These are phyloP conservation scores for Termitomyces sp. DNA, from an alignment of 768 basidiomycete genomes.

Conservation along the genomic window DNA sequence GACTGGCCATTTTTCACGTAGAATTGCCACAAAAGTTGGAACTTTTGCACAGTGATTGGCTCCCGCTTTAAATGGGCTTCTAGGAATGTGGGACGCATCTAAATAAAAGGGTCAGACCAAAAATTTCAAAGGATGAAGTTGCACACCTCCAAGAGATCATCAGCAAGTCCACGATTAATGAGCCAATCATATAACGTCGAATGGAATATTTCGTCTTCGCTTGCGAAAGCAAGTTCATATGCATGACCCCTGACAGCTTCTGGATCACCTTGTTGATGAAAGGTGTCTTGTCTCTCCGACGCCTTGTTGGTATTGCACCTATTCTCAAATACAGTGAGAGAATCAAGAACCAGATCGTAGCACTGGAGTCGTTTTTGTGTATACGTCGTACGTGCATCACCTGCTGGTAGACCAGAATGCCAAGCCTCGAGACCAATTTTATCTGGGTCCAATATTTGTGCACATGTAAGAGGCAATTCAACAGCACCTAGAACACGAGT, in stretches of 20 bases:
- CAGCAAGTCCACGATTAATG: conserved; percentile 69
- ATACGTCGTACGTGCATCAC: conserved; percentile 52
- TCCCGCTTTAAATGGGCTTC: conserved; percentile 84
- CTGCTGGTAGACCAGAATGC: conserved; percentile 49
- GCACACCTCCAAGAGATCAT: conserved; percentile 84
- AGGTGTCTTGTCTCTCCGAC: conserved; percentile 11
- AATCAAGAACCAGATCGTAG: conserved; percentile 81
- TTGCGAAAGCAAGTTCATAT: conserved; percentile 79
- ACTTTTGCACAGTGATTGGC: conserved; percentile 74
- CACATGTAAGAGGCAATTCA: conserved; percentile 80
- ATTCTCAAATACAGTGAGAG: conserved; percentile 75
- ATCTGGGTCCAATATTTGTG: conserved; percentile 70
- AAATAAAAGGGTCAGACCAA: conserved; percentile 7
- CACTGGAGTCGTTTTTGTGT: conserved; percentile 64
- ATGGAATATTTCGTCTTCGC: conserved; percentile 91
- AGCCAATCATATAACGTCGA: conserved; percentile 94
- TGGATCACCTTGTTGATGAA: conserved; percentile 38
- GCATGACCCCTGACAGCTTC: conserved; percentile 79
- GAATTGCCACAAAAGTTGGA: conserved; percentile 93
- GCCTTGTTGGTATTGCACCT: conserved; percentile 30
- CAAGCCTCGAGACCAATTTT: conserved; percentile 74
- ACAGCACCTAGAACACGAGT: conserved; percentile 56
- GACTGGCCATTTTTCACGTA: conserved; percentile 91
- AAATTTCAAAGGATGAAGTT: background rate
- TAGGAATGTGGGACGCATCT: conserved; percentile 85